These are phyloP conservation scores for Microcyclospora pomicola DNA, from an alignment of 2,329 filamentous ascomycete species.

Conservation along the genomic window DNA sequence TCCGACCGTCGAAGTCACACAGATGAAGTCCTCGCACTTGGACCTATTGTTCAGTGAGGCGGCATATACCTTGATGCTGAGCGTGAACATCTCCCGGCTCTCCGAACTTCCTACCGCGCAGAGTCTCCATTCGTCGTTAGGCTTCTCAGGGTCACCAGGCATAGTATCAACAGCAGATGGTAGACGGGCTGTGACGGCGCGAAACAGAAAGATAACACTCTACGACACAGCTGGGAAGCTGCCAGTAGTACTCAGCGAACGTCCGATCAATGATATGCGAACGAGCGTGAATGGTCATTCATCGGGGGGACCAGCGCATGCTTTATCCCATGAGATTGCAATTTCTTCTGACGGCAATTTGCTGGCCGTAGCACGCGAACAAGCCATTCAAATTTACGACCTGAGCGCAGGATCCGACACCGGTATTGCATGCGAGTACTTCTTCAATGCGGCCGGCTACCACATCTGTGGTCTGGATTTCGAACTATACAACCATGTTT, in stretches of 20 bases:
- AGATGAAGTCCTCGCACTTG: slow-evolving; percentile 11
- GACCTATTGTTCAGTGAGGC: slow-evolving; percentile 17
- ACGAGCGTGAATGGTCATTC: slow-evolving; percentile 20
- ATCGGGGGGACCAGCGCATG: slow-evolving; percentile 19
- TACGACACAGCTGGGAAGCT: slow-evolving; percentile 15
- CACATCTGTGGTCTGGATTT: slow-evolving; percentile 23
- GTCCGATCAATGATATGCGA: slow-evolving; percentile 20
- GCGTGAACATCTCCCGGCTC: slow-evolving; percentile 8
- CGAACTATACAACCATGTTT: slow-evolving; percentile 19
- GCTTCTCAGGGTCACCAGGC: slow-evolving; percentile 2
- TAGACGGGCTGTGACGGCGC: slow-evolving; percentile 14
- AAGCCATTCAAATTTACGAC: slow-evolving; percentile 23
- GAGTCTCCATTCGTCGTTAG: too few species aligned
- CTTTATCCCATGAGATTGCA: slow-evolving; percentile 18
- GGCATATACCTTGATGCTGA: slow-evolving; percentile 20
- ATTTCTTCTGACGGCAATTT: slow-evolving; percentile 19
- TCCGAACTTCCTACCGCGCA: not conserved
- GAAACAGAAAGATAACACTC: slow-evolving; percentile 17
- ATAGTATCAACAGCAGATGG: slow-evolving; percentile 12
- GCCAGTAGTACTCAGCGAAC: slow-evolving; percentile 10
- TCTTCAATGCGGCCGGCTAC: slow-evolving; percentile 20
- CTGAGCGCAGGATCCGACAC: slow-evolving; percentile 16
- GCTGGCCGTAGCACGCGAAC: slow-evolving; percentile 22
- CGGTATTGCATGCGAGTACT: slow-evolving; percentile 19
- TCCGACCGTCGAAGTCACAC: slow-evolving; percentile 11